Percentiles rank a stretch among this genome's conserved stretches.
Evolutionary conservation across 352 stramenopile species (phyloP).

Genomic region (Phytophthora uliginosa): DNA sequence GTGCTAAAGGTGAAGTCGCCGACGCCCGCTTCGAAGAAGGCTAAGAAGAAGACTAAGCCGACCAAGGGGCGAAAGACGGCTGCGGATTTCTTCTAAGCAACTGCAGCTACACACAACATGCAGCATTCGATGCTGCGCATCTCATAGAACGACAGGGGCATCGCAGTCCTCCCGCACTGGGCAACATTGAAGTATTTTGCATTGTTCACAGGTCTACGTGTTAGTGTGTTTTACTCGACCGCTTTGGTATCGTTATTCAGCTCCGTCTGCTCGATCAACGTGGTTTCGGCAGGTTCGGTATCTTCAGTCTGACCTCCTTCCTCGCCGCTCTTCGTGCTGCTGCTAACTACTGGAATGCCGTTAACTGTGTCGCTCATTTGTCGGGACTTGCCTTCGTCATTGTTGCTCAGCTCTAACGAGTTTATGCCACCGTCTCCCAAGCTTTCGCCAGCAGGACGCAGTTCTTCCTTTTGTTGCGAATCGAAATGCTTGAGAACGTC

Average conservation of each 20-base stretch:
- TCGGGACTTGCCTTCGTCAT: not conserved
- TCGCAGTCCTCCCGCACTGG: slow-evolving; percentile 14
- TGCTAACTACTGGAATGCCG: not conserved
- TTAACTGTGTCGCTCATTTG: not conserved
- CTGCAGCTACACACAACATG: slow-evolving; percentile 5
- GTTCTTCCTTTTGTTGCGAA: not conserved
- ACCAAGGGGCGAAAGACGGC: slow-evolving; percentile 69
- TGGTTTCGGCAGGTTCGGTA: not conserved
- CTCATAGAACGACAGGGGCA: slow-evolving; percentile 35
- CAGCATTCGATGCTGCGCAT: slow-evolving; percentile 18
- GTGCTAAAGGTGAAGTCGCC: slow-evolving; percentile 69
- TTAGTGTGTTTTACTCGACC: not conserved
- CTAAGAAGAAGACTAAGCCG: slow-evolving; percentile 52
- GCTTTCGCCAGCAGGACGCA: not conserved
- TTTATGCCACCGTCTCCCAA: not conserved
- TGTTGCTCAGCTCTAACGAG: not conserved
- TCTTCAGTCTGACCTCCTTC: not conserved
- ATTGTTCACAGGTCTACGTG: slow-evolving; percentile 12
- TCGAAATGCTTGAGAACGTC: not conserved
- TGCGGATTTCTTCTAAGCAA: slow-evolving; percentile 75
- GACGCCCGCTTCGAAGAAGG: slow-evolving; percentile 42
- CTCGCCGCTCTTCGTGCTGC: not conserved
- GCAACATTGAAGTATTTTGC: slow-evolving; percentile 42
- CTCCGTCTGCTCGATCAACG: not conserved
- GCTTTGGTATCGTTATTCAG: slow-evolving; percentile 1